Evolutionary conservation across 75 land plant species (phyloP), one percentile per base, ranked within the genome.

Genomic region (Ceratopteris richardii): DNA sequence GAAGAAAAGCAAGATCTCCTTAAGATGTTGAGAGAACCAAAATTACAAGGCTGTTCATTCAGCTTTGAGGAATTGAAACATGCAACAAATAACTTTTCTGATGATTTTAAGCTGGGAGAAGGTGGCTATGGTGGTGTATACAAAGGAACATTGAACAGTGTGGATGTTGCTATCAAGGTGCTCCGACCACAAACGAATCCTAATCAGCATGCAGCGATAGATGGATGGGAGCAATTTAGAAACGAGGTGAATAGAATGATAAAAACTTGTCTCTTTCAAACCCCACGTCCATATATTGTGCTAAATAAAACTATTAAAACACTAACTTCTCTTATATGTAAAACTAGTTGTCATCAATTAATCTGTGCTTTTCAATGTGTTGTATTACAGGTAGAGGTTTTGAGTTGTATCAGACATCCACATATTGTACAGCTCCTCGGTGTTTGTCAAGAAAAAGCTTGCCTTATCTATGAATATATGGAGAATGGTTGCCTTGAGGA

Each of bases 311-410:
- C n/a, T n/a, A n/a, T n/a, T n/a, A n/a, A n/a, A n/a, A n/a, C n/a
- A n/a, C n/a, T n/a, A n/a, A n/a, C n/a, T 11, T 50, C 12, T 50
- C 25, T 3, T 50, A 50, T 21, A 50, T 50, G 21, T 50, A 3
- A 50, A 21, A n/a, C n/a, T n/a, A n/a, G n/a, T n/a, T n/a, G n/a
- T n/a, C n/a, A n/a, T n/a, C n/a, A n/a, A n/a, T n/a, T n/a, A n/a
- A n/a, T n/a, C n/a, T n/a, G n/a, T n/a, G n/a, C n/a, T n/a, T n/a
- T n/a, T n/a, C n/a, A n/a, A n/a, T n/a, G n/a, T n/a, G n/a, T 9
- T 33, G 37, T 61, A 6, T 6, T 61, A 24, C 54, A 83, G 86
- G 79, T 83, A 31, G 82, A 76, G 41, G 42, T 83, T 43, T 55
- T 83, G 52, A 68, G 82, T 55, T 3, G 29, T 0, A 12, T 69